Conservation (phyloP, 306 rosid genomes). For the Oxytropis ochrocephala region DNA sequence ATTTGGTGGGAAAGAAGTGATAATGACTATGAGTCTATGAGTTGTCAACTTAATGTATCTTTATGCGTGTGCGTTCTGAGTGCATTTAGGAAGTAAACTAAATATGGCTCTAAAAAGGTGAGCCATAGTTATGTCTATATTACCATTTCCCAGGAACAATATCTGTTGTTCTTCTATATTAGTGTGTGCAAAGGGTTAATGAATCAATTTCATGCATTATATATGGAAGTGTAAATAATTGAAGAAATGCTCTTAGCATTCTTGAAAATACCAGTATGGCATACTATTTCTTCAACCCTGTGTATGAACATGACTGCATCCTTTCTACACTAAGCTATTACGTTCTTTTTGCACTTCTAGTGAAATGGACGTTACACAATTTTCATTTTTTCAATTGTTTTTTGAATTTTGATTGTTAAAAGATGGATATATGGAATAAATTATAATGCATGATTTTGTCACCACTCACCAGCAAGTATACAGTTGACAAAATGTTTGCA, state of each 20-base stretch:
- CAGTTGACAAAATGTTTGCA: constrained; percentile 72
- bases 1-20: neutral
- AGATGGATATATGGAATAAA: neutral
- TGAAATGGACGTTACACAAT: neutral
- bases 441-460: constrained; percentile 10
- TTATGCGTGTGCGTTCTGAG: neutral
- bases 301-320: neutral
- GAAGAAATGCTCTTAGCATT: neutral
- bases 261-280: neutral
- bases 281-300: neutral
- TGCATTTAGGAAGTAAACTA: neutral
- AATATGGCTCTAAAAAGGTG: neutral
- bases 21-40: neutral
- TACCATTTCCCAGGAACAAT: neutral
- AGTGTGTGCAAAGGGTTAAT: constrained; percentile 1
- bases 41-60: constrained; percentile 1
- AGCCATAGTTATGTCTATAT: neutral
- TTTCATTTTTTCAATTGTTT: neutral
- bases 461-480: constrained; percentile 55
- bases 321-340: neutral
- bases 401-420: constrained; percentile 10
- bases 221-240: neutral
- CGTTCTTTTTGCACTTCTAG: neutral
- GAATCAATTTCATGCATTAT: constrained; percentile 2
- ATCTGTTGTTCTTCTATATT: neutral